phyloP scores from a whole-genome alignment of 2,329 filamentous ascomycete genomes.

The Pleomassaria siparia region DNA sequence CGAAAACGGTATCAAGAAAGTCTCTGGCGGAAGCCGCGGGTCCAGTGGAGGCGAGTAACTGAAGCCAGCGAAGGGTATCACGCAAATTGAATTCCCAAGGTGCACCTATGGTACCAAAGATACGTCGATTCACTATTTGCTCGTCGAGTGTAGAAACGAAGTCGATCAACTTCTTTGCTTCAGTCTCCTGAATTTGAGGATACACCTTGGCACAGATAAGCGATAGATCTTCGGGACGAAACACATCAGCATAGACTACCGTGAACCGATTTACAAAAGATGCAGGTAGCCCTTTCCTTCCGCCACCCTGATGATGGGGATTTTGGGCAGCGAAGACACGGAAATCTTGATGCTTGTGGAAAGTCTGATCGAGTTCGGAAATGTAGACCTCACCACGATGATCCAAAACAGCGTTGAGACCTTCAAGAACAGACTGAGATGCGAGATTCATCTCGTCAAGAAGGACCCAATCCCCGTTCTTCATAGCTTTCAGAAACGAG shows the following conservation, averaged over 20 bases:
- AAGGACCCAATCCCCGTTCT: slow-evolving; percentile 92
- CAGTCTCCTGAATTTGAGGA: slow-evolving; percentile 60
- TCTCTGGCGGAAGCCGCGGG: slow-evolving; percentile 64
- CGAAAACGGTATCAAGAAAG: slow-evolving; percentile 79
- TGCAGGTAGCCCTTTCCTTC: slow-evolving; percentile 87
- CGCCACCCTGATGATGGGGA: slow-evolving; percentile 94
- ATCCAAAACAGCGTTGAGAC: slow-evolving; percentile 93
- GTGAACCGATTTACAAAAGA: slow-evolving; percentile 99
- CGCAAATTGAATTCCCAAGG: slow-evolving; percentile 97
- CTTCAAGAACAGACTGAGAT: slow-evolving; percentile 94
- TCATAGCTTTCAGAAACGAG: slow-evolving; percentile 94
- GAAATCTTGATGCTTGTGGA: slow-evolving; percentile 85
- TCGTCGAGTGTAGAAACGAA: slow-evolving; percentile 82
- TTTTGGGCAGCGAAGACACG: slow-evolving; percentile 97
- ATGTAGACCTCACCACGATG: slow-evolving; percentile 96
- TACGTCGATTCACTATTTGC: slow-evolving; percentile 61
- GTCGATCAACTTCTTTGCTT: slow-evolving; percentile 68
- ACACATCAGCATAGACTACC: slow-evolving; percentile 93
- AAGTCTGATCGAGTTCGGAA: slow-evolving; percentile 91
- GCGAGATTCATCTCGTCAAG: slow-evolving; percentile 99
- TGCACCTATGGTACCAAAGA: slow-evolving; percentile 61
- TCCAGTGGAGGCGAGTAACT: slow-evolving; percentile 64
- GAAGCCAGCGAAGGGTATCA: slow-evolving; percentile 86
- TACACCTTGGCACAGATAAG: slow-evolving; percentile 81
- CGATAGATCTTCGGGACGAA: slow-evolving; percentile 77